Evolutionary conservation across 352 stramenopile species (phyloP).

Genomic region (Phytophthora crassamura): DNA sequence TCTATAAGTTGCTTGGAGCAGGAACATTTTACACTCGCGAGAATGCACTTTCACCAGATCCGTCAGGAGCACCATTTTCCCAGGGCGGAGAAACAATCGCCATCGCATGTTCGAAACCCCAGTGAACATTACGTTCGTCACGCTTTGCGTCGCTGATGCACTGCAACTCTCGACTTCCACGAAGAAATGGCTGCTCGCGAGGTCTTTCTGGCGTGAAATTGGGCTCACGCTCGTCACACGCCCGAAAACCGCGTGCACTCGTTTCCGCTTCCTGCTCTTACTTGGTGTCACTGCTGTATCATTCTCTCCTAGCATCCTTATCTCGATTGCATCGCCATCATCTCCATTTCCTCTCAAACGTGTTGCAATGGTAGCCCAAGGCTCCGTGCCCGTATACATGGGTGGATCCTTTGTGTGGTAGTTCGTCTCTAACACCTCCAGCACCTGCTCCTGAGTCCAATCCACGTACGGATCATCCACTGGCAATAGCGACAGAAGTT

Average conservation of each 20-base stretch:
- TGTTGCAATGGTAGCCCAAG: constrained; percentile 30
- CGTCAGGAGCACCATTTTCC: constrained; percentile 53
- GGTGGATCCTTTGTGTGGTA: constrained; percentile 54
- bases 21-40: constrained; percentile 62
- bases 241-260: constrained; percentile 53
- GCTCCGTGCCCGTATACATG: constrained; percentile 43
- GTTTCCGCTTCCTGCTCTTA: constrained; percentile 44
- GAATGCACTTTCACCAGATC: constrained; percentile 75
- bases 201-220: constrained; percentile 51
- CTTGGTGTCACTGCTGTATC: neutral
- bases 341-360: neutral
- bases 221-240: constrained; percentile 61
- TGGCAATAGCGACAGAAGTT: constrained; percentile 6
- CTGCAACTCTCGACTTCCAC: constrained; percentile 55
- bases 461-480: constrained; percentile 3
- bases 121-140: constrained; percentile 63
- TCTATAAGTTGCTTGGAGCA: constrained; percentile 55
- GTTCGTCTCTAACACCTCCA: constrained; percentile 33
- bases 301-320: neutral
- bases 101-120: constrained; percentile 43
- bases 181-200: constrained; percentile 62
- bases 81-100: constrained; percentile 56
- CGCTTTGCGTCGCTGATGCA: constrained; percentile 24
- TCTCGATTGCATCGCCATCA: neutral
- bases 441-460: constrained; percentile 28